These are phyloP conservation scores for Trichosporon sp. DNA, from an alignment of 1,284 basidiomycete genomes.

Conservation along the genomic window DNA sequence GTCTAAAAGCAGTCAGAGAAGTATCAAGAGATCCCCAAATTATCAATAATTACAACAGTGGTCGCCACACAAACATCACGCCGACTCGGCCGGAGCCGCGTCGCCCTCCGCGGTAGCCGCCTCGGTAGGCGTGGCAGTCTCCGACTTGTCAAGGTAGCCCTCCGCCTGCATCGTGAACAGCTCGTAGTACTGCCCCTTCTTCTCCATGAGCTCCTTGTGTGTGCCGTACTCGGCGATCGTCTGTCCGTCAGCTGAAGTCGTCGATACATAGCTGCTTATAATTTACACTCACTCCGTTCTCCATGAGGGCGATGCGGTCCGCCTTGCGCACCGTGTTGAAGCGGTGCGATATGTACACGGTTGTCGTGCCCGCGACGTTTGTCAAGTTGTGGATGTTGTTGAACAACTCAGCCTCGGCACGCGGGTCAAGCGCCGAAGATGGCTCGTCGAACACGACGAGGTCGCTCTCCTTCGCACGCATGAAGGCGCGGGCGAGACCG, in stretches of 20 bases:
- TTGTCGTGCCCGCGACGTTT: slow-evolving; percentile 60
- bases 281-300: slow-evolving; percentile 63
- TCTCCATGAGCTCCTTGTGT: slow-evolving; percentile 70
- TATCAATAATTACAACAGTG: slow-evolving; percentile 2
- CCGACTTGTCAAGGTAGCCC: slow-evolving; percentile 13
- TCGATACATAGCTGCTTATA: background rate
- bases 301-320: slow-evolving; percentile 74
- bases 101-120: too few species aligned
- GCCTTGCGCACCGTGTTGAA: slow-evolving; percentile 55
- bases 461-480: slow-evolving; percentile 77
- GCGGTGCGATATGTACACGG: slow-evolving; percentile 81
- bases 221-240: slow-evolving; percentile 74
- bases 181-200: slow-evolving; percentile 42
- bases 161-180: slow-evolving; percentile 24
- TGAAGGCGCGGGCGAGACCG: slow-evolving; percentile 79
- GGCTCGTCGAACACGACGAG: slow-evolving; percentile 71
- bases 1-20: background rate
- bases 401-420: slow-evolving; percentile 76
- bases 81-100: background rate
- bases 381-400: slow-evolving; percentile 49
- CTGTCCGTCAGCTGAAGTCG: background rate
- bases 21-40: background rate
- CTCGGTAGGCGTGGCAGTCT: background rate
- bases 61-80: background rate
- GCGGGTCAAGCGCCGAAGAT: slow-evolving; percentile 69